Evolutionary conservation across 2,329 filamentous ascomycete genomes (phyloP).

Genomic region (Cryphonectria naterciae): DNA sequence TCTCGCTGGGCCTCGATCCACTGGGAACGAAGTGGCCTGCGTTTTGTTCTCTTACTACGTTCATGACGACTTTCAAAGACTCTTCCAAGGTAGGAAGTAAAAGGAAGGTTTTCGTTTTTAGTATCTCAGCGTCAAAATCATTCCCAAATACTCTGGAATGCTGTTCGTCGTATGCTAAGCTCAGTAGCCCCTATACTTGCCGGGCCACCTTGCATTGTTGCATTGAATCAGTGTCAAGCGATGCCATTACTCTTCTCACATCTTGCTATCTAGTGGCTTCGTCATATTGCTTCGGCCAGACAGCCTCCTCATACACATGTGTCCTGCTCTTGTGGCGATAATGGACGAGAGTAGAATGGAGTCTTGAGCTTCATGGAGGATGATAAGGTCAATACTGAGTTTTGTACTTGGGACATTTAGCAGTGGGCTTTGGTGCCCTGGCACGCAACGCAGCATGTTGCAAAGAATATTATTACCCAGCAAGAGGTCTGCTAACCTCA

Average conservation of each 20-base stretch:
- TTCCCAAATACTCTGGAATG: not conserved
- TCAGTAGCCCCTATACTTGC: not conserved
- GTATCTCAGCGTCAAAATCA: not conserved
- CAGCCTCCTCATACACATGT: not conserved
- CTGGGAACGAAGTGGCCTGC: slow-evolving; percentile 15
- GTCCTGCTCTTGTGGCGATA: not conserved
- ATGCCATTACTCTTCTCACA: not conserved
- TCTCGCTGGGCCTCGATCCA: not conserved
- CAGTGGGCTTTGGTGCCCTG: not conserved
- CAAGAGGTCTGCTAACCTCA: not conserved
- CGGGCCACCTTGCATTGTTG: not conserved
- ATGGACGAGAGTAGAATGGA: slow-evolving; percentile 38
- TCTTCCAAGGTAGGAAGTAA: not conserved
- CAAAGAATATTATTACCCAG: no score
- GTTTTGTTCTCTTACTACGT: slow-evolving; percentile 9
- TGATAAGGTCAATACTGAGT: slow-evolving; percentile 40
- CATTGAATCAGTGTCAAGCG: not conserved
- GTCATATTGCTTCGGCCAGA: not conserved
- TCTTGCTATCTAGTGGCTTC: not conserved
- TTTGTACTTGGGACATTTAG: slow-evolving; percentile 42
- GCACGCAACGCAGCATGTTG: not conserved
- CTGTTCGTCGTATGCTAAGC: not conserved
- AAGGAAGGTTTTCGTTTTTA: not conserved
- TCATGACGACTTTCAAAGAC: not conserved
- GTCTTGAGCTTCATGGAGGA: slow-evolving; percentile 41